Conservation (phyloP, 2,329 filamentous ascomycete species). For the Ceratocystis diversiconidia region DNA sequence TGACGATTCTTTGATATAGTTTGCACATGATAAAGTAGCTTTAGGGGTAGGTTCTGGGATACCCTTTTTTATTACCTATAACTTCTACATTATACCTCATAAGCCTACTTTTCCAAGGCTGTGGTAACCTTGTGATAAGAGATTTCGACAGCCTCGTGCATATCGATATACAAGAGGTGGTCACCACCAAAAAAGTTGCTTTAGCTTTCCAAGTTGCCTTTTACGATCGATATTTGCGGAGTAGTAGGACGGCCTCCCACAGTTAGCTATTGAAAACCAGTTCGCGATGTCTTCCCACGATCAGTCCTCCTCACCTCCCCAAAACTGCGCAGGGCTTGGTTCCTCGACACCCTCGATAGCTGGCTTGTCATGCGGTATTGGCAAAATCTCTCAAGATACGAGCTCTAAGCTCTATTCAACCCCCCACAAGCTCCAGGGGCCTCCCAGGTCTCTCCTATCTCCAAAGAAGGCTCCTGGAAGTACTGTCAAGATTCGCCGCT, state of each 20-base stretch:
- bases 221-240: not conserved
- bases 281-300: not conserved
- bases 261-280: not conserved
- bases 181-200: too few species aligned
- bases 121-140: not conserved
- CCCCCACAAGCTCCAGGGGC: slow-evolving; percentile 14
- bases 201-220: not conserved
- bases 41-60: not conserved
- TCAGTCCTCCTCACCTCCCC: not conserved
- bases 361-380: not conserved
- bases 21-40: not conserved
- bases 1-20: not conserved
- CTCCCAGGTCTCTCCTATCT: slow-evolving; percentile 22
- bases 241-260: not conserved
- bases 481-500: slow-evolving; percentile 15
- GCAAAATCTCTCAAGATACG: slow-evolving; percentile 1
- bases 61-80: not conserved
- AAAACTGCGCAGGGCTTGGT: not conserved
- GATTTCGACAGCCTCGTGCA: not conserved
- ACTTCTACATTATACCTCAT: not conserved
- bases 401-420: slow-evolving; percentile 12
- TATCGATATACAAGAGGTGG: not conserved
- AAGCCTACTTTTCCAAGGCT: not conserved
- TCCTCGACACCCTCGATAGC: not conserved
- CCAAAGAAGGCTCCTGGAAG: slow-evolving; percentile 23